Evolutionary conservation across 768 basidiomycete genomes (phyloP).

Genomic region (Hygrophorus pudorinus): DNA sequence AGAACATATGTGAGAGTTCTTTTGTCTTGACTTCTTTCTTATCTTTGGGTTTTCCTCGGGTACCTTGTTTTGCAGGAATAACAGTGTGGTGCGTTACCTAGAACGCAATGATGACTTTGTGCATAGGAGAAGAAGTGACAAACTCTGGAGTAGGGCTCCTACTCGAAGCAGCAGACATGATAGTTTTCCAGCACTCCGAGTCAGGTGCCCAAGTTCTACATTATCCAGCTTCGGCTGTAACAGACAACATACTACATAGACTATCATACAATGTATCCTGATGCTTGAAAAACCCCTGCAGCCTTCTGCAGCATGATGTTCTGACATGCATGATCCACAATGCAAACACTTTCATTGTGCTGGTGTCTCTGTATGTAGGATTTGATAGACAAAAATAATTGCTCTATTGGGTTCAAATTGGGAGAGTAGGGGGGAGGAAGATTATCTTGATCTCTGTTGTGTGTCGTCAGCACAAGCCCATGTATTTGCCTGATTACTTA

Average conservation of each 20-base stretch:
- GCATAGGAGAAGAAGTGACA: not conserved
- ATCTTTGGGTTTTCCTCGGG: slow-evolving; percentile 4
- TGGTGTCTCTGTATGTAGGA: slow-evolving; percentile 12
- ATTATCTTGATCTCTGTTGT: slow-evolving; percentile 4
- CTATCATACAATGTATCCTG: slow-evolving; percentile 9
- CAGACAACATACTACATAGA: not conserved
- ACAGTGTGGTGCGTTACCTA: not conserved
- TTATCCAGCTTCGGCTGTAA: too few relatives aligned
- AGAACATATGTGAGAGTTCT: slow-evolving; percentile 3
- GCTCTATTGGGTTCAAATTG: slow-evolving; percentile 26
- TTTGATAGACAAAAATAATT: slow-evolving; percentile 22
- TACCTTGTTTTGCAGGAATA: not conserved
- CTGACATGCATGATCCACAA: slow-evolving; percentile 7
- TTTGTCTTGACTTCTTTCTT: slow-evolving; percentile 10
- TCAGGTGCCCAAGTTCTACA: too few relatives aligned
- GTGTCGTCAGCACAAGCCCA: not conserved
- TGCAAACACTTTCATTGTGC: not conserved
- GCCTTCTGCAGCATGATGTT: slow-evolving; percentile 12
- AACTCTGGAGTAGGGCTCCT: not conserved
- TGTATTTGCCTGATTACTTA: not conserved
- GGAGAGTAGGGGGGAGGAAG: slow-evolving; percentile 25
- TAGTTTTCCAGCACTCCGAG: too few relatives aligned
- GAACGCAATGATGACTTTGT: not conserved
- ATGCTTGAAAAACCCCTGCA: slow-evolving; percentile 9
- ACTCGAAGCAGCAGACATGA: not conserved